Evolutionary conservation across 1,139 yeast genomes (phyloP).

Genomic region (Kazachstania sp.): DNA sequence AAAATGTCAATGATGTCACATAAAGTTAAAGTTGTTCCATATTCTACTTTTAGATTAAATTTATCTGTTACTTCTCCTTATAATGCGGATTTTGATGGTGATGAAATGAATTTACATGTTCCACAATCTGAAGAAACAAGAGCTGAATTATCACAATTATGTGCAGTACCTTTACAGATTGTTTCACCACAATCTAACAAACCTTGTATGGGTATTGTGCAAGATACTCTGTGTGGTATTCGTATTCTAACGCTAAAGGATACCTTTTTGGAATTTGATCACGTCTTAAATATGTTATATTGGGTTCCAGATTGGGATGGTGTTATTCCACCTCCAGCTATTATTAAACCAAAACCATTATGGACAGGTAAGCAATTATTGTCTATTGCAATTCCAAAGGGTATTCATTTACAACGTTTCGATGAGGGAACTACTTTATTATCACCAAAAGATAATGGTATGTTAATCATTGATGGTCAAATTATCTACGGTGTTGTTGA

Average conservation of each 20-base stretch:
- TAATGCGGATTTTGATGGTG: conserved; percentile 99
- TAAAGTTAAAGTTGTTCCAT: conserved; percentile 97
- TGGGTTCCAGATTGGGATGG: conserved; percentile 99
- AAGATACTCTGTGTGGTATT: conserved; percentile 94
- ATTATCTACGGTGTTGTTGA: conserved; percentile 96
- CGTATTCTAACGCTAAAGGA: conserved; percentile 93
- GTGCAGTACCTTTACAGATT: conserved; percentile 96
- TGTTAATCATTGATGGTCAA: conserved; percentile 88
- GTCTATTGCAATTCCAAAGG: conserved; percentile 90
- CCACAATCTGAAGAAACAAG: conserved; percentile 98
- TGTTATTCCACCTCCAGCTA: conserved; percentile 93
- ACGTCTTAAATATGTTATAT: conserved; percentile 90
- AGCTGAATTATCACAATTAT: conserved; percentile 87
- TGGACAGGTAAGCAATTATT: conserved; percentile 97
- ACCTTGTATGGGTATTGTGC: conserved; percentile 99
- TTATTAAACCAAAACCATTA: conserved; percentile 86
- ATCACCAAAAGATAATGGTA: conserved; percentile 84
- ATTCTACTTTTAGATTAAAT: conserved; percentile 88
- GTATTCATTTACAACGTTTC: conserved; percentile 86
- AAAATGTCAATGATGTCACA: conserved; percentile 99
- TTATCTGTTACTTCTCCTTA: conserved; percentile 92
- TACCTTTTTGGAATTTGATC: conserved; percentile 78
- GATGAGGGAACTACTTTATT: conserved; percentile 82
- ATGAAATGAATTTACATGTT: conserved; percentile 98
- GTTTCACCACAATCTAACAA: conserved; percentile 97